Evolutionary conservation across 805 yeast genomes (phyloP).

Genomic region (Wickerhamia fluorescens): DNA sequence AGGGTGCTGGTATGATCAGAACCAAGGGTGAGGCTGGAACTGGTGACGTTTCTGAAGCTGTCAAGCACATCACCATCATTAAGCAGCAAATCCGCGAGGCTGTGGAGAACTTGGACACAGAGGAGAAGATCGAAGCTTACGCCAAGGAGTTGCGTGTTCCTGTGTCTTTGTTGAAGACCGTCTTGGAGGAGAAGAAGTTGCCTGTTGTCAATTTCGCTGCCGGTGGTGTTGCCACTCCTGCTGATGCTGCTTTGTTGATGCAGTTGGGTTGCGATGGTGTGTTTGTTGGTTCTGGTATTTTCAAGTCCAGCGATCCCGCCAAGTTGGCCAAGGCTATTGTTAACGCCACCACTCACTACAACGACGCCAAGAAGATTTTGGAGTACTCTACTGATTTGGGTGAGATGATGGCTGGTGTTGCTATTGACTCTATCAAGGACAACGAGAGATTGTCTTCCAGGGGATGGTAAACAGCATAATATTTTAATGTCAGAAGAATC

Average conservation of each 20-base stretch:
- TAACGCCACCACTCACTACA: slow-evolving; percentile 65
- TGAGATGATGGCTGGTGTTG: slow-evolving; percentile 68
- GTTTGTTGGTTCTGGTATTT: slow-evolving; percentile 74
- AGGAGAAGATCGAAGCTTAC: slow-evolving; percentile 38
- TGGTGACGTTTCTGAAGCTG: slow-evolving; percentile 80
- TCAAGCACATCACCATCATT: slow-evolving; percentile 62
- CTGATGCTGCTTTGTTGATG: slow-evolving; percentile 83
- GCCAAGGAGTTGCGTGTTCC: slow-evolving; percentile 60
- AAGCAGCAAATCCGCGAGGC: slow-evolving; percentile 47
- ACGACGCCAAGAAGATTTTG: slow-evolving; percentile 52
- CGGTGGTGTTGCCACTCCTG: slow-evolving; percentile 84
- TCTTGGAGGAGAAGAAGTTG: slow-evolving; percentile 44
- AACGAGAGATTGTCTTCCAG: slow-evolving; percentile 42
- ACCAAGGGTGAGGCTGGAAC: slow-evolving; percentile 90
- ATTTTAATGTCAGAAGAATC: too few relatives aligned
- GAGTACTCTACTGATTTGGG: slow-evolving; percentile 68
- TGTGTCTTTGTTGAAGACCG: slow-evolving; percentile 41
- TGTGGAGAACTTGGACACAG: slow-evolving; percentile 26
- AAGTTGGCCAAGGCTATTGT: slow-evolving; percentile 73
- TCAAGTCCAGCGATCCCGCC: slow-evolving; percentile 67
- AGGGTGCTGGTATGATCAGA: slow-evolving; percentile 84
- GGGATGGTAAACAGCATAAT: slow-evolving; percentile 43
- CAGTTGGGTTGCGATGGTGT: slow-evolving; percentile 75
- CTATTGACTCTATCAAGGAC: slow-evolving; percentile 44
- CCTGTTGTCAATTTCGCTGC: slow-evolving; percentile 87